Evolutionary conservation across 345 rosid genomes (phyloP).

Genomic region (Pugionium cornutum): DNA sequence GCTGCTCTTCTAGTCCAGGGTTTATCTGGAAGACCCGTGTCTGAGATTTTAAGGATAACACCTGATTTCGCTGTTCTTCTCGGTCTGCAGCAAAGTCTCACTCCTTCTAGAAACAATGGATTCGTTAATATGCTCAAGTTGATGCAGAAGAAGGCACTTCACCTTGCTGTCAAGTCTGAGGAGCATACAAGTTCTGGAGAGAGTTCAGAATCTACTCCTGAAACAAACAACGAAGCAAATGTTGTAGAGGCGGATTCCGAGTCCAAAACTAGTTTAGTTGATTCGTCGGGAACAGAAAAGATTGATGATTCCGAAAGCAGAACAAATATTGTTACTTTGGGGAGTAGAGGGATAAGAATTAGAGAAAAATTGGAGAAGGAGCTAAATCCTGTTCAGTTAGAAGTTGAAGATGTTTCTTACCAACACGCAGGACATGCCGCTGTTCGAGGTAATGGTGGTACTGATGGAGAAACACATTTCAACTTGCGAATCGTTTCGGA

Average conservation of each 20-base stretch:
- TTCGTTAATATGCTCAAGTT: slow-evolving; percentile 87
- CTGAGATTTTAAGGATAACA: slow-evolving; percentile 67
- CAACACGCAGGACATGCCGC: slow-evolving; percentile 69
- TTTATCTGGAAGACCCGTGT: slow-evolving; percentile 71
- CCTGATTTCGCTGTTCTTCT: slow-evolving; percentile 79
- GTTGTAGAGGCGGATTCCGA: slow-evolving; percentile 26
- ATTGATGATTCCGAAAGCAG: slow-evolving; percentile 15
- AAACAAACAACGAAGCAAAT: slow-evolving; percentile 13
- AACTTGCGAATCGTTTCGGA: slow-evolving; percentile 37
- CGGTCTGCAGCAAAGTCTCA: slow-evolving; percentile 83
- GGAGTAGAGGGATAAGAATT: slow-evolving; percentile 76
- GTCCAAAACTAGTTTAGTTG: slow-evolving; percentile 2
- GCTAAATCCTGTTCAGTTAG: slow-evolving; percentile 62
- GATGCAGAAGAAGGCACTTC: slow-evolving; percentile 87
- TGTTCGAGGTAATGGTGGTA: slow-evolving; percentile 33
- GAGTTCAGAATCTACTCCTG: slow-evolving; percentile 8
- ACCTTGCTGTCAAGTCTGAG: slow-evolving; percentile 46
- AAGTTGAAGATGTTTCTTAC: slow-evolving; percentile 70
- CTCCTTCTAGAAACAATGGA: slow-evolving; percentile 88
- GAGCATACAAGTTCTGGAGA: slow-evolving; percentile 31
- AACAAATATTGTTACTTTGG: slow-evolving; percentile 43
- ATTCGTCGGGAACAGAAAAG: slow-evolving; percentile 9
- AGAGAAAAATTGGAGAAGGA: slow-evolving; percentile 69
- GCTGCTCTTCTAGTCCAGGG: slow-evolving; percentile 92
- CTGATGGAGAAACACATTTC: slow-evolving; percentile 45